Conservation (phyloP, 2,329 filamentous ascomycete species). For the Ilyonectria mors-panacis region DNA sequence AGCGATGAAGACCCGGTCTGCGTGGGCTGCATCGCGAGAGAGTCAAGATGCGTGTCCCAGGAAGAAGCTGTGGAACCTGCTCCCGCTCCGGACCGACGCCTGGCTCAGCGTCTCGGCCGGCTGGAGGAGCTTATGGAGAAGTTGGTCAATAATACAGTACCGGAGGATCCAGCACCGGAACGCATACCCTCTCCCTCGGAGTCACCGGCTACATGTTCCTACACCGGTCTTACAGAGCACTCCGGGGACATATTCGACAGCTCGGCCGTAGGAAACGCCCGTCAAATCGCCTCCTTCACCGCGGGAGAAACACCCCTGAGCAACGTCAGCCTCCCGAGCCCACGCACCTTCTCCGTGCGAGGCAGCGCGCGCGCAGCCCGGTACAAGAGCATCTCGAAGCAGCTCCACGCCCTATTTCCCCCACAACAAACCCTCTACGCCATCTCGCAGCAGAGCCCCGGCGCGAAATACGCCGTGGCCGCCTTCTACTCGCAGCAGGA, state of each 20-base stretch:
- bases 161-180: background rate
- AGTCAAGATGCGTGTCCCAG: constrained; percentile 61
- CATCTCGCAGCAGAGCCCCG: constrained; percentile 43
- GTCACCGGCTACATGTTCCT: constrained; percentile 29
- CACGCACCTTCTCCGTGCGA: background rate
- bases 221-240: constrained; percentile 45
- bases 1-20: constrained; percentile 60
- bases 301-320: constrained; percentile 16
- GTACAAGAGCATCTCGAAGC: constrained; percentile 31
- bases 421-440: constrained; percentile 40
- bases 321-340: constrained; percentile 13
- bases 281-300: constrained; percentile 34
- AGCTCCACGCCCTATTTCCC: constrained; percentile 44
- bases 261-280: constrained; percentile 41
- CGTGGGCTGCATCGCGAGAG: constrained; percentile 61
- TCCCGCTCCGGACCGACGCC: constrained; percentile 54
- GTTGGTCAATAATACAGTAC: constrained; percentile 56
- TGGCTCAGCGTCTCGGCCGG: constrained; percentile 60
- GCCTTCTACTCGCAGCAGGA: constrained; percentile 48
- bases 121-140: constrained; percentile 64
- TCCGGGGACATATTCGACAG: constrained; percentile 38
- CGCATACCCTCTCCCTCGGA: constrained; percentile 37
- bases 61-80: constrained; percentile 57
- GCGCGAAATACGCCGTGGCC: constrained; percentile 46
- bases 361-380: constrained; percentile 28